Evolutionary conservation across 768 basidiomycete species (phyloP), one percentile per base, ranked within the genome.

Genomic region (Lactarius sanguifluus): DNA sequence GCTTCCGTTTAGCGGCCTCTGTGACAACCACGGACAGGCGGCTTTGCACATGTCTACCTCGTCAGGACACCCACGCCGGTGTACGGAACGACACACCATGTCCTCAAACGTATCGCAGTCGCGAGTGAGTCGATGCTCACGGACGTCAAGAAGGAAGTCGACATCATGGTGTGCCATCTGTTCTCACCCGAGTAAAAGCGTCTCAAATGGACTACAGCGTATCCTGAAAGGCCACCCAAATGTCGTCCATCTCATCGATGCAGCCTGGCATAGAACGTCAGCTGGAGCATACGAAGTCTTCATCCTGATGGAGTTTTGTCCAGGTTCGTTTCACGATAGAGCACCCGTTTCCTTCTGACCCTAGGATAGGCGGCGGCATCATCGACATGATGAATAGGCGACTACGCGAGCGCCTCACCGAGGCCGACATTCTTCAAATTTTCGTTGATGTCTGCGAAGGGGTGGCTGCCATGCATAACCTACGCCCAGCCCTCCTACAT

Each of bases 331-430:
- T 34, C 58, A 58, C 52, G 30, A 13, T 12, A 15, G 25, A 20
- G 58, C 34, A 10, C 40, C 60, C 9, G 20, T 23, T 28, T n/a
- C 54, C 23, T 41, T 61, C 45, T 72, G 50, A 72, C 65, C 58
- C 72, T 69, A 54, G 45, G 61, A 16, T 70, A 94, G 95, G 95
- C 57, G 97, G 97, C 45, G 97, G 97, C 41, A 98, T 99, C 70
- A 98, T 99, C 77, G 97, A 99, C 79, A 95, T 98, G 90, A 95
- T 99, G 92, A 99, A 99, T 77, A 87, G 95, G 71, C 86, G 97
- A 61, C 83, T 99, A 56, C 86, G 96, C 62, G 95, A 98, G 78
- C 87, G 97, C 30, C 83, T 98, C 50, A 96, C 94, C 2, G 97
- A 99, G 78, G 84, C 89, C 28, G 97, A 99, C 77, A 98, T 99